phyloP scores from a whole-genome alignment of 495 filamentous ascomycete genomes.

The Parathielavia appendiculata region DNA sequence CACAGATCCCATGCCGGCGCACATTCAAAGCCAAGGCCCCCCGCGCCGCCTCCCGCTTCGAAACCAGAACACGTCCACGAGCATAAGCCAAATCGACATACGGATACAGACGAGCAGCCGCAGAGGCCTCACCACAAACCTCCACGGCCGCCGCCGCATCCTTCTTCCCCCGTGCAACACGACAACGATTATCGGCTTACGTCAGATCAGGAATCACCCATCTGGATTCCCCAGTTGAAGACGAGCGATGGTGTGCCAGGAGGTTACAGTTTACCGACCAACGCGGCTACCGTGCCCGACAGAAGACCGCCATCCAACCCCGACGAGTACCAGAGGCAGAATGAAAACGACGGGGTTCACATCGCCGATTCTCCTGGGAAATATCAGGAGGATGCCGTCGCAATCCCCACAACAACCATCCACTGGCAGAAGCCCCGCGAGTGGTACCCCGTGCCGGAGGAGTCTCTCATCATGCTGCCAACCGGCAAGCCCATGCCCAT shows the following conservation, averaged over 20 bases:
- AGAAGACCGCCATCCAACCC: slow-evolving; percentile 1
- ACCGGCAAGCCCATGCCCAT: slow-evolving; percentile 62
- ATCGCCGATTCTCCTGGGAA: background rate
- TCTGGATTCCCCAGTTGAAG: slow-evolving; percentile 40
- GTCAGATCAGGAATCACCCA: slow-evolving; percentile 12
- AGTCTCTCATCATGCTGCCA: slow-evolving; percentile 69
- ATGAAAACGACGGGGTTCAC: slow-evolving; percentile 15
- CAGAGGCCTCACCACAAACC: background rate
- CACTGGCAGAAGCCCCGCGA: slow-evolving; percentile 71
- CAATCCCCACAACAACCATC: slow-evolving; percentile 32
- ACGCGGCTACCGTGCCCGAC: slow-evolving; percentile 12
- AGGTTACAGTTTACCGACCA: slow-evolving; percentile 27
- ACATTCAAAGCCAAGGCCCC: background rate
- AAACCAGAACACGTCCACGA: slow-evolving; percentile 4
- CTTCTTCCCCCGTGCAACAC: background rate
- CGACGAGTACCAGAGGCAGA: slow-evolving; percentile 15
- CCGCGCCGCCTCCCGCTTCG: background rate
- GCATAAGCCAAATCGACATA: background rate
- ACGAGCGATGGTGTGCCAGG: slow-evolving; percentile 27
- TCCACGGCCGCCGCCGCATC: slow-evolving; percentile 16
- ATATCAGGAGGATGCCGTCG: background rate
- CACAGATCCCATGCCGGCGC: background rate
- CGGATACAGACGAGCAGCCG: background rate
- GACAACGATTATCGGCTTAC: slow-evolving; percentile 16
- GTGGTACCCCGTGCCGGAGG: slow-evolving; percentile 64